Evolutionary conservation across 257 asterid genomes (phyloP).

Genomic region (Echium plantagineum): DNA sequence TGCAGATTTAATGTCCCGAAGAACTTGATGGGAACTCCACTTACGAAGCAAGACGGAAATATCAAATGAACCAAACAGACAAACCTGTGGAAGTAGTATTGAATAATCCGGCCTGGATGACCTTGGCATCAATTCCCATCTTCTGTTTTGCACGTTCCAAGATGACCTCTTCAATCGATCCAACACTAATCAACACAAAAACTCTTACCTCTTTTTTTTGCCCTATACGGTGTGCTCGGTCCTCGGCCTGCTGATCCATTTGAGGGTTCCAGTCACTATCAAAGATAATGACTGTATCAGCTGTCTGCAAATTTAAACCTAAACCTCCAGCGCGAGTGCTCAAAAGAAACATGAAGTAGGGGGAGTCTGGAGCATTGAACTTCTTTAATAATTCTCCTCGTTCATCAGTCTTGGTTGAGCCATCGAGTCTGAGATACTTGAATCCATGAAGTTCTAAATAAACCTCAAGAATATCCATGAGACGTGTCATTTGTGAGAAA

Average conservation of each 20-base stretch:
- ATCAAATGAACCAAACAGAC: conserved; percentile 16
- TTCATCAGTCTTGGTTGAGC: conserved; percentile 85
- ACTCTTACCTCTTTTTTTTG: conserved; percentile 97
- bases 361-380: conserved; percentile 91
- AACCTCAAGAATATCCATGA: conserved; percentile 90
- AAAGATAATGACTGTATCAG: conserved; percentile 88
- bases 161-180: conserved; percentile 93
- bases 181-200: conserved; percentile 90
- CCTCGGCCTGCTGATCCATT: conserved; percentile 99
- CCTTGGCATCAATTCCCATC: conserved; percentile 98
- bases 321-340: conserved; percentile 99
- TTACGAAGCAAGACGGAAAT: not conserved
- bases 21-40: not conserved
- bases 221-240: conserved; percentile 98
- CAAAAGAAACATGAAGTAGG: conserved; percentile 86
- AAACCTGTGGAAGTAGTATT: conserved; percentile 97
- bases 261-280: conserved; percentile 99
- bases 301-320: conserved; percentile 90
- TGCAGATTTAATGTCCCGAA: not conserved
- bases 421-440: conserved; percentile 87
- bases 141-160: conserved; percentile 97
- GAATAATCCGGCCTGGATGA: conserved; percentile 96
- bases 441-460: conserved; percentile 63
- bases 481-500: conserved; percentile 95
- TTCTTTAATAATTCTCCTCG: conserved; percentile 63